phyloP scores from a whole-genome alignment of 139 green algal species.

The Spirogloea muscicola region DNA sequence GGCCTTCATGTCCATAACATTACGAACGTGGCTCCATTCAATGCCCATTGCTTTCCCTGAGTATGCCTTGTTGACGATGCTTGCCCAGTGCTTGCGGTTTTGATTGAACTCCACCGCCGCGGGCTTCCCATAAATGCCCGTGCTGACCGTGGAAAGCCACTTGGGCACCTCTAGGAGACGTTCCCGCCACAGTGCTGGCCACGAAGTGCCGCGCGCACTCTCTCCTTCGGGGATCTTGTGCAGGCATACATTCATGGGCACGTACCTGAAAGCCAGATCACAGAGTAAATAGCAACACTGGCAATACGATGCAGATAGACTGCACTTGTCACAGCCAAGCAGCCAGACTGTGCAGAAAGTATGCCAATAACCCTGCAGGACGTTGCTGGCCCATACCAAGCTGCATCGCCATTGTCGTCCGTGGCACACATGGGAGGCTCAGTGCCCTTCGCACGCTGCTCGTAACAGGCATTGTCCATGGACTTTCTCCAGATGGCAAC shows the following conservation, averaged over 20 bases:
- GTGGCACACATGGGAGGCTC: conserved; percentile 7
- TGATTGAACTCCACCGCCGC: conserved; percentile 6
- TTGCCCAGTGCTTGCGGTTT: conserved; percentile 10
- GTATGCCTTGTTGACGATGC: conserved; percentile 9
- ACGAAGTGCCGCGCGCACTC: conserved; percentile 1
- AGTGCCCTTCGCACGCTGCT: background rate
- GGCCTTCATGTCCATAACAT: conserved; percentile 42
- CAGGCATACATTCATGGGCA: conserved; percentile 23
- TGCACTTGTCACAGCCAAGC: no score
- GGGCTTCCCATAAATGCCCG: conserved; percentile 15
- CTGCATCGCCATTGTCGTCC: conserved; percentile 30
- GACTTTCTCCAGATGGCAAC: conserved; percentile 33
- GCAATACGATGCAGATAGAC: no score
- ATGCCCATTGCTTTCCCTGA: conserved; percentile 1
- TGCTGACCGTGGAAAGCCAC: conserved; percentile 2
- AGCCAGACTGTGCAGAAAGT: no score
- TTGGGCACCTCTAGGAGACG: background rate
- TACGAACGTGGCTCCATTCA: conserved; percentile 28
- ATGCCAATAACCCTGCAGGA: no score
- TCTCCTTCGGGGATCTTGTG: background rate
- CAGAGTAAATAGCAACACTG: no score
- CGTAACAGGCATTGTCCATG: conserved; percentile 15
- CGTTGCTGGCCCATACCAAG: conserved; percentile 23
- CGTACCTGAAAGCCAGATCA: conserved; percentile 1
- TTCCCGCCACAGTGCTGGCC: conserved; percentile 9